Evolutionary conservation across 2,329 filamentous ascomycete genomes (phyloP).

Genomic region (Capronia epimyces): DNA sequence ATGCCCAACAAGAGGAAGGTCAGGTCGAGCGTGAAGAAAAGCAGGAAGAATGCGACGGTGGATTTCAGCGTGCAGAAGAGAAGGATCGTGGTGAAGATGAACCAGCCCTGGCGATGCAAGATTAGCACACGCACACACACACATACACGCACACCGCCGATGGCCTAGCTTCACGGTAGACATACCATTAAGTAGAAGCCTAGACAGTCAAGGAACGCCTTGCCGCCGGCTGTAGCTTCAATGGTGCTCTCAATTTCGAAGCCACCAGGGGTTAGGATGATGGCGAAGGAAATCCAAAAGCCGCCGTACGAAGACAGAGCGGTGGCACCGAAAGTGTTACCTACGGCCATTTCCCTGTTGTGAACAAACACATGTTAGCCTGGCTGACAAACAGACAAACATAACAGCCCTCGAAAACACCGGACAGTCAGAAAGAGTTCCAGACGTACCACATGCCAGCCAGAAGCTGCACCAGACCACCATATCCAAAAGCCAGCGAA

Average conservation of each 20-base stretch:
- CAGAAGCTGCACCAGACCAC: constrained; percentile 70
- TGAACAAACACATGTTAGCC: background rate
- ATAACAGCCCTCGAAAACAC: background rate
- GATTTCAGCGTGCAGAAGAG: constrained; percentile 70
- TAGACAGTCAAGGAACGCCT: constrained; percentile 55
- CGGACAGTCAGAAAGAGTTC: background rate
- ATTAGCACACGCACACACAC: constrained; percentile 1
- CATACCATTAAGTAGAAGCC: constrained; percentile 66
- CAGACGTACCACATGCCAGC: constrained; percentile 74
- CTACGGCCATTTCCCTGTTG: constrained; percentile 74
- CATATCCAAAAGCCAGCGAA: constrained; percentile 66
- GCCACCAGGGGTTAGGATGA: constrained; percentile 62
- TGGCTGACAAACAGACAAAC: background rate
- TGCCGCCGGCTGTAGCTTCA: constrained; percentile 31
- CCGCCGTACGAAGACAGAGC: constrained; percentile 76
- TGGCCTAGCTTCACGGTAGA: constrained; percentile 1
- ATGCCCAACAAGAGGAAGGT: constrained; percentile 68
- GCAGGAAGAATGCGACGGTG: constrained; percentile 68
- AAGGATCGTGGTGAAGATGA: constrained; percentile 74
- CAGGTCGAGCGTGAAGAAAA: constrained; percentile 72
- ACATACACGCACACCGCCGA: constrained; percentile 8
- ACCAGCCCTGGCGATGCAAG: constrained; percentile 56
- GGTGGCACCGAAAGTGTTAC: constrained; percentile 80
- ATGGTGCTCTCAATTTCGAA: constrained; percentile 56
- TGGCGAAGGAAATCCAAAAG: constrained; percentile 73